Conservation (phyloP, 257 asterid genomes). For the Mitragyna speciosa region DNA sequence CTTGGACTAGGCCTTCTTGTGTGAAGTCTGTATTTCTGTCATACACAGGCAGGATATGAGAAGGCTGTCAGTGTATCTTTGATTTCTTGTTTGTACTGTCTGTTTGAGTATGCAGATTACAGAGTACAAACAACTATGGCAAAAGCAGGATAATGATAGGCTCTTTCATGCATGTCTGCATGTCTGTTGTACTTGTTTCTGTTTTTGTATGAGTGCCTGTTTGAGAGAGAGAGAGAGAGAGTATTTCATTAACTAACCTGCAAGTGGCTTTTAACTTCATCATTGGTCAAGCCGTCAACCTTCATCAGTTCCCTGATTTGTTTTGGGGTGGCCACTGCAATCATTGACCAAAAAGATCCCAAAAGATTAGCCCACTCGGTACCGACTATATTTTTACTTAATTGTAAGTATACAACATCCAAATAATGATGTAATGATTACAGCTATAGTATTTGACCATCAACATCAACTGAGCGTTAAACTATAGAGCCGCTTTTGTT, state of each 20-base stretch:
- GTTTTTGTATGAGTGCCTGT: neutral
- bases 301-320: conserved; percentile 95
- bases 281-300: conserved; percentile 97
- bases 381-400: neutral
- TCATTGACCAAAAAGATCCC: conserved; percentile 21
- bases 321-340: conserved; percentile 94
- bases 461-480: neutral
- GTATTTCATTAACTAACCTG: conserved; percentile 43
- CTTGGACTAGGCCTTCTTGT: conserved; percentile 95
- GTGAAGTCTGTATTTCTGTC: conserved; percentile 94
- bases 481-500: too few relatives aligned
- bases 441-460: conserved; percentile 6
- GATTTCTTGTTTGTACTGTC: neutral
- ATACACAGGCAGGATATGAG: conserved; percentile 4
- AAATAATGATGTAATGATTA: conserved; percentile 4
- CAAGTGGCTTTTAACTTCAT: conserved; percentile 98
- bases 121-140: conserved; percentile 7
- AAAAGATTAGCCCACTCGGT: conserved; percentile 5
- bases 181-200: neutral
- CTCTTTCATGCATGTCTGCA: conserved; percentile 29
- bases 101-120: conserved; percentile 9
- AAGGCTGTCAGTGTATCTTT: neutral
- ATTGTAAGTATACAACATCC: conserved; percentile 8
- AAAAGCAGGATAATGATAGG: conserved; percentile 3
- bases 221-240: neutral